Conservation (phyloP, 2,329 filamentous ascomycete species). For the Nothophaeocryptopus gaeumannii region DNA sequence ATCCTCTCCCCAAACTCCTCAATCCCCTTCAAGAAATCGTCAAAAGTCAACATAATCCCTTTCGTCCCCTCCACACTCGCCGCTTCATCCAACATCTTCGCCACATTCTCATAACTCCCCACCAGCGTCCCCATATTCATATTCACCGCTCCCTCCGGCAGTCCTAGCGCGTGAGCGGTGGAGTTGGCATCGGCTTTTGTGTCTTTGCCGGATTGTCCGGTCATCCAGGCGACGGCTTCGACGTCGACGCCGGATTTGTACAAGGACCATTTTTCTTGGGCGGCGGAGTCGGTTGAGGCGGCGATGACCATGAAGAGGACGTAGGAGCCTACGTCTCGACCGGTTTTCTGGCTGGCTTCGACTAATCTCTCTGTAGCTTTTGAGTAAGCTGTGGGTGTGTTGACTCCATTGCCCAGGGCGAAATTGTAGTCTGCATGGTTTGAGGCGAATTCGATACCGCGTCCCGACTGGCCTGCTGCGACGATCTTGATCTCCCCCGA, state of each 20-base stretch:
- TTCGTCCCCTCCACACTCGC: constrained; percentile 10
- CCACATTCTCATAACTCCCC: constrained; percentile 68
- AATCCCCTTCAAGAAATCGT: constrained; percentile 14
- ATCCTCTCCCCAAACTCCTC: constrained; percentile 17
- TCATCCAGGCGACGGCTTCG: constrained; percentile 18
- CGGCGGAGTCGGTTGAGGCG: constrained; percentile 10
- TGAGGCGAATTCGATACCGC: constrained; percentile 15
- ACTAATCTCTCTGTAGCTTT: constrained; percentile 6
- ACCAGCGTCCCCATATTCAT: constrained; percentile 38
- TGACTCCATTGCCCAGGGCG: constrained; percentile 11
- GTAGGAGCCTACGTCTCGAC: constrained; percentile 14
- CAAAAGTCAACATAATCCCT: constrained; percentile 18
- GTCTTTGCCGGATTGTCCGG: constrained; percentile 9
- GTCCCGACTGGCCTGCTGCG: constrained; percentile 13
- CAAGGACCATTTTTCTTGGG: constrained; percentile 14
- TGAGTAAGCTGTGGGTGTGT: constrained; percentile 16
- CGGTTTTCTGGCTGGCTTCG: constrained; percentile 6
- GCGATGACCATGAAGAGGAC: constrained; percentile 19
- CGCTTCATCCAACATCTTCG: constrained; percentile 46
- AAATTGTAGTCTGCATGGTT: constrained; percentile 18
- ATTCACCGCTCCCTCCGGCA: constrained; percentile 16
- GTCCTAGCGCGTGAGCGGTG: constrained; percentile 5
- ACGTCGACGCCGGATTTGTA: constrained; percentile 17
- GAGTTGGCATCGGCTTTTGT: constrained; percentile 13
- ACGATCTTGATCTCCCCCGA: constrained; percentile 8